A percentile compares a stretch with the other conserved stretches of the same genome.
These are phyloP conservation scores for Astrothelium macrocarpum DNA, from an alignment of 495 filamentous ascomycete species.

Conservation along the genomic window DNA sequence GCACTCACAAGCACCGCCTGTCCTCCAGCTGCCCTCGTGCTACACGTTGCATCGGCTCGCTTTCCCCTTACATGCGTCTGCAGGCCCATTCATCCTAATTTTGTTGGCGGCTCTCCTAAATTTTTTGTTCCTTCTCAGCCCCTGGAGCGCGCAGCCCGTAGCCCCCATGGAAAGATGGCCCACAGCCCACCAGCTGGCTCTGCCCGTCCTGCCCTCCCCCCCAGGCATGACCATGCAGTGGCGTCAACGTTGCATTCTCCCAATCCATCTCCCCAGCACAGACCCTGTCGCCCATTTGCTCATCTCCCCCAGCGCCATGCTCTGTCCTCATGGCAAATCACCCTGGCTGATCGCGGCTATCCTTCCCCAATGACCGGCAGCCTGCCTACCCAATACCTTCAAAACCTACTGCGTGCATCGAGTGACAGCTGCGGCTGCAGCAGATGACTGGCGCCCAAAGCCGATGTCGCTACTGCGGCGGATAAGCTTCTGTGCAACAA, in stretches of 20 bases:
- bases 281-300: neutral
- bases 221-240: neutral
- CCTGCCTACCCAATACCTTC: too few species aligned
- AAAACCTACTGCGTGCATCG: neutral
- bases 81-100: neutral
- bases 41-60: conserved; percentile 5
- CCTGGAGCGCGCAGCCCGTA: neutral
- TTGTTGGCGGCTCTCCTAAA: neutral
- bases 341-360: neutral
- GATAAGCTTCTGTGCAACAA: neutral
- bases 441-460: neutral
- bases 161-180: too few species aligned
- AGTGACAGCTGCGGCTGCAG: conserved; percentile 3
- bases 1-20: neutral
- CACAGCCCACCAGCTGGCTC: neutral
- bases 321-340: neutral
- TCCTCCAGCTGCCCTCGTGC: neutral
- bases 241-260: conserved; percentile 6
- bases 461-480: neutral
- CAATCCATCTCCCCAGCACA: neutral
- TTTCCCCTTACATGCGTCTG: conserved; percentile 7
- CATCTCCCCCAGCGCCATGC: neutral
- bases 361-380: neutral
- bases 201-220: neutral
- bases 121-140: neutral